Conservation (phyloP, 192 early-diverging fungal genomes). For the Coemansia furcata region DNA sequence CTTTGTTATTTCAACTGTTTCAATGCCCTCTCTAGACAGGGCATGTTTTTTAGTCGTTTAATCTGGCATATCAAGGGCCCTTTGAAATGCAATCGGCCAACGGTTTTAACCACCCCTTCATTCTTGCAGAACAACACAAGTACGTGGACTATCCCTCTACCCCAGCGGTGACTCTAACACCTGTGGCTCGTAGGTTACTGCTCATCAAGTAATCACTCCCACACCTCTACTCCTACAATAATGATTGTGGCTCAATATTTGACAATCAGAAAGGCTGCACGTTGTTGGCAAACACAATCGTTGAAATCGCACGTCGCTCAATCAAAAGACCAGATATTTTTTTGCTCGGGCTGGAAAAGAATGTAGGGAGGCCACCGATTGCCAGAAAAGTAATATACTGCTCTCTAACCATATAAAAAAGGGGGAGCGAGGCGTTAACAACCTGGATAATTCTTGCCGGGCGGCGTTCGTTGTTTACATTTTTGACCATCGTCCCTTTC, state of each 20-base stretch:
- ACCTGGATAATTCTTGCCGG: not conserved
- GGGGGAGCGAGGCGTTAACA: not conserved
- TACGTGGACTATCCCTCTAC: not conserved
- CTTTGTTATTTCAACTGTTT: not conserved
- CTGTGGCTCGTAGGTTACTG: not conserved
- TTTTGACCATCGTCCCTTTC: not conserved
- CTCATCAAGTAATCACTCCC: not conserved
- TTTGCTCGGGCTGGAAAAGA: not conserved
- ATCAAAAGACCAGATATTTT: not conserved
- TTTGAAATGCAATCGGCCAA: not conserved
- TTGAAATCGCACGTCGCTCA: not conserved
- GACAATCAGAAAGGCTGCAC: not conserved
- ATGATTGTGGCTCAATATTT: not conserved
- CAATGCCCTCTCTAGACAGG: too few relatives aligned
- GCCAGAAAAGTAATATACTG: not conserved
- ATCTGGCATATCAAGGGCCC: not conserved
- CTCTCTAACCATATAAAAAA: not conserved
- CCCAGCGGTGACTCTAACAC: not conserved
- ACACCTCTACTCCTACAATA: not conserved
- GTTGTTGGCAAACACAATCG: not conserved
- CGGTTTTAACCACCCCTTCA: not conserved
- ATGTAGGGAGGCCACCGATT: not conserved
- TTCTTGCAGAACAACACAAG: not conserved
- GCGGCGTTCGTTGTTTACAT: not conserved
- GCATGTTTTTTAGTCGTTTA: not conserved